Evolutionary conservation across 257 asterid genomes (phyloP).

Genomic region (Solanum paucissectum): DNA sequence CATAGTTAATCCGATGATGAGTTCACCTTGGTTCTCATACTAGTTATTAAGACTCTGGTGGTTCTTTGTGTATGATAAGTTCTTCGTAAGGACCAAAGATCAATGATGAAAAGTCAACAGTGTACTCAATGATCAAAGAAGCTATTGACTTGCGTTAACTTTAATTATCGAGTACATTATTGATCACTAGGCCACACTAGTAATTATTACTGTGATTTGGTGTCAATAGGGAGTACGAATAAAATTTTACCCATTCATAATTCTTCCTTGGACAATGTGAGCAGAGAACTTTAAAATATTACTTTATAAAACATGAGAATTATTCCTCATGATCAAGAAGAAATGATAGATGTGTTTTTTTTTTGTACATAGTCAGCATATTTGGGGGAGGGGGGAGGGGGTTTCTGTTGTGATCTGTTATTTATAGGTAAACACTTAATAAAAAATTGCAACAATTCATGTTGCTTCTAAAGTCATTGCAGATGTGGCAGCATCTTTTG

Average conservation of each 20-base stretch:
- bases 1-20: neutral
- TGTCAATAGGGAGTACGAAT: neutral
- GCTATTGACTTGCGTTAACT: neutral
- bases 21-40: neutral
- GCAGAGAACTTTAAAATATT: neutral
- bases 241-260: neutral
- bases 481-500: constrained; percentile 36
- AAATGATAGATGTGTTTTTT: neutral
- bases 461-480: constrained; percentile 1
- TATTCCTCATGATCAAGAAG: constrained; percentile 15
- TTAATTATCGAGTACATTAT: neutral
- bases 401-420: neutral
- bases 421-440: neutral
- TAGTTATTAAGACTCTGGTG: neutral
- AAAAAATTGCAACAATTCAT: constrained; percentile 6
- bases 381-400: neutral
- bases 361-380: constrained; percentile 18
- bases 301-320: constrained; percentile 12
- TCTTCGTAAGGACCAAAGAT: neutral
- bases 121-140: neutral
- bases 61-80: neutral
- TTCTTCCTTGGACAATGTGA: constrained; percentile 2
- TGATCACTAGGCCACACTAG: neutral
- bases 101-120: neutral
- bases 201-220: neutral